Conservation (phyloP, 2,329 filamentous ascomycete genomes). For the Phoma sp. region DNA sequence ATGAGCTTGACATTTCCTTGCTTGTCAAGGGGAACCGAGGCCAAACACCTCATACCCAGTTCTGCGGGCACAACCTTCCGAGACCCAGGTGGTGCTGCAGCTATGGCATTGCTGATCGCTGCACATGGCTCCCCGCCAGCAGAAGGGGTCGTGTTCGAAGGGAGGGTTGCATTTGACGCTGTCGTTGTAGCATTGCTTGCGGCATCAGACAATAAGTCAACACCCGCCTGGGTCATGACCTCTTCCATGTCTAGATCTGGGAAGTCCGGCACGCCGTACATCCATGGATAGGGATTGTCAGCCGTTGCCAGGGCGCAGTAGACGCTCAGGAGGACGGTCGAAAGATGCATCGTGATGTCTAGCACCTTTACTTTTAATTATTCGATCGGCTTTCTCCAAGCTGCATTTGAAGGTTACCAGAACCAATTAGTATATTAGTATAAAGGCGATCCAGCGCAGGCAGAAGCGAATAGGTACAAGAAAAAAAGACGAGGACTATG, state of each 20-base stretch:
- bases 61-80: conserved; percentile 45
- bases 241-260: conserved; percentile 38
- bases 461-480: conserved; percentile 8
- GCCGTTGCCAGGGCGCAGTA: conserved; percentile 29
- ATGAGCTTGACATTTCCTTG: conserved; percentile 43
- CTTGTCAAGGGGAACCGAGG: conserved; percentile 48
- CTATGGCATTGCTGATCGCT: conserved; percentile 36
- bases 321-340: conserved; percentile 28
- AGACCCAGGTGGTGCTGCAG: conserved; percentile 34
- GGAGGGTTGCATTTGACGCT: conserved; percentile 21
- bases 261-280: conserved; percentile 43
- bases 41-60: conserved; percentile 43
- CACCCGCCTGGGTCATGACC: conserved; percentile 33
- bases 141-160: conserved; percentile 22
- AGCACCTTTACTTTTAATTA: neutral
- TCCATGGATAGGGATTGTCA: conserved; percentile 38
- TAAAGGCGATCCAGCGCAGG: conserved; percentile 31
- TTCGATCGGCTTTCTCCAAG: neutral
- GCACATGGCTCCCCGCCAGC: conserved; percentile 44
- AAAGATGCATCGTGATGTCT: conserved; percentile 27
- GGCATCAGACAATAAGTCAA: conserved; percentile 20
- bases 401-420: conserved; percentile 5
- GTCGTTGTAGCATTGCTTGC: conserved; percentile 25
- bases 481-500: neutral
- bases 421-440: conserved; percentile 20